Conservation (phyloP, 169 alveolate genomes). For the Plasmodium blacklocki region DNA sequence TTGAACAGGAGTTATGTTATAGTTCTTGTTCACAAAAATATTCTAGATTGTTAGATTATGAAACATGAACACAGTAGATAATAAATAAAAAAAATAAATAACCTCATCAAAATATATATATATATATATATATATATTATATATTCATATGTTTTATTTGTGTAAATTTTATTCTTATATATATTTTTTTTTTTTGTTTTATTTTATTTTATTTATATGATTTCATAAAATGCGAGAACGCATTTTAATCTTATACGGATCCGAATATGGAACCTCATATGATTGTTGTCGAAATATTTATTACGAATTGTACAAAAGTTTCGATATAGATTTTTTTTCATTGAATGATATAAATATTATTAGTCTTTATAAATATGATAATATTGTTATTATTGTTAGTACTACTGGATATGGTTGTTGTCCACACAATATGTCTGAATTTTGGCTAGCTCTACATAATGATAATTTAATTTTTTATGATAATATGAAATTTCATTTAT, state of each 20-base stretch:
- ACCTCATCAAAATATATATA: background rate
- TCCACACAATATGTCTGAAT: slow-evolving; percentile 36
- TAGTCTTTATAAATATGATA: slow-evolving; percentile 41
- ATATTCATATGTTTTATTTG: background rate
- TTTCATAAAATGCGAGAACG: background rate
- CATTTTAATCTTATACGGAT: slow-evolving; percentile 31
- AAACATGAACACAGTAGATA: background rate
- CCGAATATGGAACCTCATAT: slow-evolving; percentile 67
- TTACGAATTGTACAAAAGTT: slow-evolving; percentile 42
- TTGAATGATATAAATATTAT: slow-evolving; percentile 29
- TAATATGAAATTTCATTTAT: slow-evolving; percentile 48
- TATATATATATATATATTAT: slow-evolving; percentile 15
- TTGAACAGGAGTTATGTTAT: slow-evolving; percentile 49
- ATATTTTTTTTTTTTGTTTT: no score
- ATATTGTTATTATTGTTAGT: slow-evolving; percentile 63
- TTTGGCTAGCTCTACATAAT: slow-evolving; percentile 42
- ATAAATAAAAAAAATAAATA: background rate
- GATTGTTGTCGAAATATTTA: slow-evolving; percentile 60
- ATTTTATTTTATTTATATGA: background rate
- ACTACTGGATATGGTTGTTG: slow-evolving; percentile 71
- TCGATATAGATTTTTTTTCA: slow-evolving; percentile 34
- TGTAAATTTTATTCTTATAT: background rate
- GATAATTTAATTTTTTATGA: slow-evolving; percentile 23
- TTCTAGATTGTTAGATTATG: slow-evolving; percentile 1
- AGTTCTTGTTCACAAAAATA: slow-evolving; percentile 39